Base-by-base conservation (phyloP, 768 basidiomycete genomes). In the Boletus rufocinnamomeus region DNA sequence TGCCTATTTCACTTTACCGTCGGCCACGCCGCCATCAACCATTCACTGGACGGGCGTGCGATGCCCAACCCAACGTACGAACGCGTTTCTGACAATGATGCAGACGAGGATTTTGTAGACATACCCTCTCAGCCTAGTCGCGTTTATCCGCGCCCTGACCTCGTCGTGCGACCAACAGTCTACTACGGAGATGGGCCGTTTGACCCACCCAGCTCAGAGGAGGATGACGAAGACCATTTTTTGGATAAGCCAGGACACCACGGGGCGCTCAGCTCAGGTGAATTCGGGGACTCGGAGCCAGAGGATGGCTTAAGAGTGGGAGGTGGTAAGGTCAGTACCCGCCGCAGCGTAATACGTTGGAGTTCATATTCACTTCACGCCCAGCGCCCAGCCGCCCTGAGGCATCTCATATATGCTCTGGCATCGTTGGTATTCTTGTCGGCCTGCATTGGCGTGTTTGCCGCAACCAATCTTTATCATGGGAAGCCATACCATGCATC, bases 141-240 rank as follows among this genome's bases (percentile, higher is more conserved):
- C 50, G 37, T 51, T 43, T 35, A 23, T 19, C 28, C 46, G 3
- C 53, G 27, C n/a, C 47, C 56, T 13, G 64, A 68, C 34, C 58
- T 52, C 21, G 50, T 52, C 37, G 61, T 67, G 21, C 65, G 69
- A 48, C 79, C 79, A 3, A 64, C 63, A 2, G 65, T 72, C 7
- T 92, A 92, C 73, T 92, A 92, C 63, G 86, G 81, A 32, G 89
- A 91, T 21, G 89, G 90, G 0, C 79, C 84, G 0, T 93, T 91
- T 66, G 87, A 90, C 62, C 80, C 87, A 23, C 88, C 89, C 8
- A 89, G 87, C 65, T 91, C 89, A n/a, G 87, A 86, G 49, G 87
- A 87, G n/a, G 88, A 86, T 56, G 80, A 82, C 28, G 81, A 79
- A 34, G 70, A 77, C 9, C 51, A 28, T 16, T 75, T 85, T 21